These are phyloP conservation scores for Aristolochia californica DNA, from an alignment of 164 flowering plant species.

Conservation along the genomic window DNA sequence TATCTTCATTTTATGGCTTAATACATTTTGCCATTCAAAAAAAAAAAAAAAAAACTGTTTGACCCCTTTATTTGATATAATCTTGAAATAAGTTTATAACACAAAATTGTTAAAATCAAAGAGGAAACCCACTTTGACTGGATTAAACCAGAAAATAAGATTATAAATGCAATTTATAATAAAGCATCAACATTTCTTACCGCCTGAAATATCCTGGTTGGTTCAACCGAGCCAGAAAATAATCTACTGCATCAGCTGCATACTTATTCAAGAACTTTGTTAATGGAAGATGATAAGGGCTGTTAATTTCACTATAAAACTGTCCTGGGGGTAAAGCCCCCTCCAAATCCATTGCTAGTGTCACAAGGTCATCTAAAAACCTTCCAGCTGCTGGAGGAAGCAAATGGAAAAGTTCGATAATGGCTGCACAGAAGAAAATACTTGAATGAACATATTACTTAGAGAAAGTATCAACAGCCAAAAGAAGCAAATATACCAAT, in stretches of 20 bases:
- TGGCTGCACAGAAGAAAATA: slow-evolving; percentile 53
- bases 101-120: too few species aligned
- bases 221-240: slow-evolving; percentile 79
- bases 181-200: slow-evolving; percentile 22
- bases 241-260: slow-evolving; percentile 79
- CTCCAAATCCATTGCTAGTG: slow-evolving; percentile 86
- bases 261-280: slow-evolving; percentile 88
- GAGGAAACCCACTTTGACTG: too few species aligned
- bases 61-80: too few species aligned
- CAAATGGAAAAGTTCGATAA: slow-evolving; percentile 96
- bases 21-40: too few species aligned
- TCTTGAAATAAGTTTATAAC: too few species aligned
- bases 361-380: slow-evolving; percentile 93
- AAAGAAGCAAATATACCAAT: slow-evolving; percentile 1
- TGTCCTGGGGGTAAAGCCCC: slow-evolving; percentile 88
- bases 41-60: too few species aligned
- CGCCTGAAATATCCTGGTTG: slow-evolving; percentile 87
- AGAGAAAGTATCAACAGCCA: background rate
- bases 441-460: background rate
- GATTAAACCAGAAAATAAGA: too few species aligned
- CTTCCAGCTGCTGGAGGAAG: slow-evolving; percentile 92
- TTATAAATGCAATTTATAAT: too few species aligned
- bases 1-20: too few species aligned
- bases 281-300: slow-evolving; percentile 96
- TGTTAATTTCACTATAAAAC: slow-evolving; percentile 91